phyloP scores from a whole-genome alignment of 345 rosid genomes.

The Eutrema heterophyllum region DNA sequence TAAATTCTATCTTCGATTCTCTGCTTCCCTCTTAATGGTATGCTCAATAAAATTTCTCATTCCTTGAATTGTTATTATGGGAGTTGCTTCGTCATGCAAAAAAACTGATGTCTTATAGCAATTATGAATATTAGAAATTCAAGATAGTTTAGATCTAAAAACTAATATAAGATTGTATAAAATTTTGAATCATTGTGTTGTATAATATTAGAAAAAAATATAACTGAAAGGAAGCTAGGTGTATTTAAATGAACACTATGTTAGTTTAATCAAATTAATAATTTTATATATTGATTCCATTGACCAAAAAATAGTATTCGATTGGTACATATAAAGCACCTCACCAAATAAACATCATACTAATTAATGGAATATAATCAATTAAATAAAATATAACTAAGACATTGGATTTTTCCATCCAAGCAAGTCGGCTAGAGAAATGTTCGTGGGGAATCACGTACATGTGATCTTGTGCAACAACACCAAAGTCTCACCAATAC shows the following conservation, averaged over 20 bases:
- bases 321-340: not conserved
- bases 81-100: not conserved
- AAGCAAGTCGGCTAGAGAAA: constrained; percentile 16
- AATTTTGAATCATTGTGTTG: no score
- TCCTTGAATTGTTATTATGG: no score
- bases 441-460: constrained; percentile 28
- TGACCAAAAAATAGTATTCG: not conserved
- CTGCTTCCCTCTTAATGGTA: no score
- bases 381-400: not conserved
- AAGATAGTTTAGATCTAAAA: no score
- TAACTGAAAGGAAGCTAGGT: no score
- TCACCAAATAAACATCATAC: not conserved
- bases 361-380: not conserved
- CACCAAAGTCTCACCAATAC: constrained; percentile 29
- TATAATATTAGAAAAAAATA: no score
- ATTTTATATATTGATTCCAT: not conserved
- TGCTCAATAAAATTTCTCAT: no score
- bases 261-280: not conserved
- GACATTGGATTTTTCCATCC: not conserved
- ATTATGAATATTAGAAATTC: no score
- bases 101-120: no score
- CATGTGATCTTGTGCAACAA: constrained; percentile 16
- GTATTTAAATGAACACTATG: not conserved
- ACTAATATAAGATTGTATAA: no score
- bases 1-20: no score